Evolutionary conservation across 805 yeast species (phyloP), one percentile per base, ranked within the genome.

Genomic region (Kodamaea nitidulidarum): DNA sequence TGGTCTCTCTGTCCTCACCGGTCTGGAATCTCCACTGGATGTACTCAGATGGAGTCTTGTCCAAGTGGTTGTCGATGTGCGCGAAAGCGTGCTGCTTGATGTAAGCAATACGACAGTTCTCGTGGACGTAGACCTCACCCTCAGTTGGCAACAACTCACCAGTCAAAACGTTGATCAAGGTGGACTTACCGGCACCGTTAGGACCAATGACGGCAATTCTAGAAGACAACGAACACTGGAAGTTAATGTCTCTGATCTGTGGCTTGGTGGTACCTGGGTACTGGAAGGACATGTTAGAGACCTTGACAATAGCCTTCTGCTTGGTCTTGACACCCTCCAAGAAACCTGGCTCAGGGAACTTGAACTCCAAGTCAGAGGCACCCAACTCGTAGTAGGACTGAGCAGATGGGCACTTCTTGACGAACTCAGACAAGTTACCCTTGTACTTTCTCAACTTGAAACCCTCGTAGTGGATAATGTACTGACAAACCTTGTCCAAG

Each of bases 1-100:
- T 93, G 75, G 98, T 93, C 81, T 93, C 98, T 80, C 98, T 88
- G 76, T 93, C 98, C 80, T 93, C 98, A 90, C 98, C 98, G 68
- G 98, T 93, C 80, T 93, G 98, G 97, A 91, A 93, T 84, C 98
- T 93, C 98, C 98, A 93, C 80, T 93, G 98, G 61, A 93, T 93
- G 80, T 93, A 93, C 80, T 93, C 98, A 63, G 97, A 88, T 67
- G 98, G 98, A 65, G 99, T 93, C 82, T 85, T 87, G 82, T 93
- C 99, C 71, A 91, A 81, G 71, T 93, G 98, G 68, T 85, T 81
- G 75, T 95, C 99, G 65, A 93, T 91, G 75, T 93, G 98, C 54
- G 98, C 98, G 68, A 93, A 93, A 72, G 98, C 98, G 73, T 95
- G 98, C 79, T 93, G 99, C 80, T 93, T 93, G 63, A 93, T 90